Evolutionary conservation across 23 red algal genomes (phyloP).

Genomic region (Gracilariopsis chorda): DNA sequence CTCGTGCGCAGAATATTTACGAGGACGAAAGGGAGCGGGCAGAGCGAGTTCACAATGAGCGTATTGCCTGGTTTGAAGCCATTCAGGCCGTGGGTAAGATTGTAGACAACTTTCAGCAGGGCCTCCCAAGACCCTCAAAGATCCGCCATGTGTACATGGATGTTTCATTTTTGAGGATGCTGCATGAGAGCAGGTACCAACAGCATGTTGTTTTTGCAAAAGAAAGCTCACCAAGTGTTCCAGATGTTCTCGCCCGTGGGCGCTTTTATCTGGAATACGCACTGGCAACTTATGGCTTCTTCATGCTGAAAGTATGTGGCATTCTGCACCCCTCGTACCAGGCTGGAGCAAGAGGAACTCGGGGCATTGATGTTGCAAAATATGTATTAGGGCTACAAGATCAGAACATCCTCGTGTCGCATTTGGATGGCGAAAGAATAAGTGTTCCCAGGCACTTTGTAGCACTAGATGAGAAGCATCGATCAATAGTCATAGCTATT

Average conservation of each 20-base stretch:
- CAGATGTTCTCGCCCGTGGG: slow-evolving; percentile 20
- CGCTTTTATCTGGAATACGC: slow-evolving; percentile 55
- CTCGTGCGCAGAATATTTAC: not conserved
- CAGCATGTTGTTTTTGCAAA: not conserved
- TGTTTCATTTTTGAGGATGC: slow-evolving; percentile 20
- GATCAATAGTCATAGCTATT: slow-evolving; percentile 68
- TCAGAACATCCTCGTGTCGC: slow-evolving; percentile 17
- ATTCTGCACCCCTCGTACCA: slow-evolving; percentile 20
- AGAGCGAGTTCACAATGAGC: not conserved
- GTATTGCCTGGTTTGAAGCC: slow-evolving; percentile 57
- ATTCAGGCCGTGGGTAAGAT: slow-evolving; percentile 67
- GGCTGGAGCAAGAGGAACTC: not conserved
- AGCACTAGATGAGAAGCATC: slow-evolving; percentile 25
- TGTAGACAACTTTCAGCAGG: slow-evolving; percentile 35
- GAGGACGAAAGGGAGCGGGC: not conserved
- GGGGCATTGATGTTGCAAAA: slow-evolving; percentile 48
- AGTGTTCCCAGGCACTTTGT: slow-evolving; percentile 67
- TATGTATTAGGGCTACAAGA: slow-evolving; percentile 37
- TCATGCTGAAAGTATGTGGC: slow-evolving; percentile 18
- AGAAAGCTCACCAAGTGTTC: not conserved
- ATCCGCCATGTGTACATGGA: slow-evolving; percentile 43
- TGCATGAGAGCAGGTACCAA: not conserved
- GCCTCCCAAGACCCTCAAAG: slow-evolving; percentile 8
- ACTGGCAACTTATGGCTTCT: slow-evolving; percentile 40
- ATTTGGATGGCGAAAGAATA: slow-evolving; percentile 48